These are phyloP conservation scores for Kodamaea neixiangensis DNA, from an alignment of 805 yeast genomes.

Conservation along the genomic window DNA sequence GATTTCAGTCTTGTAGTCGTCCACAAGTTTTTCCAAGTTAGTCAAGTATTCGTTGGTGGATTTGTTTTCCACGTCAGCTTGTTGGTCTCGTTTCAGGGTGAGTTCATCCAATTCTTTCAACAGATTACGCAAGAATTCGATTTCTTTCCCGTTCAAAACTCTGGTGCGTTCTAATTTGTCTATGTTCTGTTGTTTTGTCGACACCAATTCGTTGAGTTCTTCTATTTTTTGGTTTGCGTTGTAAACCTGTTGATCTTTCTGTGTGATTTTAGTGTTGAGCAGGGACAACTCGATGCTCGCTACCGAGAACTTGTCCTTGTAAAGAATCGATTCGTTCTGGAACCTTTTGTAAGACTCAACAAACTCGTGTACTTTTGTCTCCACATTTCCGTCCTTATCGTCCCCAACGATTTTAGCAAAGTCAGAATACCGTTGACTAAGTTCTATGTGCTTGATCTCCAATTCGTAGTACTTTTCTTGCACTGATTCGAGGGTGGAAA, in stretches of 20 bases:
- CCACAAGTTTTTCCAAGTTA: slow-evolving; percentile 50
- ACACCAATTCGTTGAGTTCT: background rate
- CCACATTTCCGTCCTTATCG: slow-evolving; percentile 16
- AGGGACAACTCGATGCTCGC: slow-evolving; percentile 20
- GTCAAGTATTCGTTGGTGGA: slow-evolving; percentile 39
- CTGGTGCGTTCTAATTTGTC: slow-evolving; percentile 52
- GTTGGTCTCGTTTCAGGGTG: slow-evolving; percentile 19
- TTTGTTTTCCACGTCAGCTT: slow-evolving; percentile 20
- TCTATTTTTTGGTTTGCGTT: background rate
- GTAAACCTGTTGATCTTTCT: slow-evolving; percentile 14
- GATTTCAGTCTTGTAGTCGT: slow-evolving; percentile 55
- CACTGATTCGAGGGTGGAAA: slow-evolving; percentile 39
- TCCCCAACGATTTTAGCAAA: slow-evolving; percentile 46
- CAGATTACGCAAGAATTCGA: slow-evolving; percentile 57
- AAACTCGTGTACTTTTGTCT: slow-evolving; percentile 17
- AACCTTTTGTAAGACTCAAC: slow-evolving; percentile 39
- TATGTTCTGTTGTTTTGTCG: slow-evolving; percentile 19
- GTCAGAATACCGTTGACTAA: slow-evolving; percentile 49
- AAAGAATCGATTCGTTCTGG: slow-evolving; percentile 32
- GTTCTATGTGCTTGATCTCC: slow-evolving; percentile 50
- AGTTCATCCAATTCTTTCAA: slow-evolving; percentile 49
- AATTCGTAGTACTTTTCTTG: slow-evolving; percentile 49
- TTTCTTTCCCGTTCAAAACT: slow-evolving; percentile 56
- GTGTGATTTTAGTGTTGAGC: slow-evolving; percentile 5
- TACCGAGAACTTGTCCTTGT: slow-evolving; percentile 38